Evolutionary conservation across 192 early-diverging fungal genomes (phyloP), one percentile per base, ranked within the genome.

Genomic region (Rhizoclosmatium sp.): DNA sequence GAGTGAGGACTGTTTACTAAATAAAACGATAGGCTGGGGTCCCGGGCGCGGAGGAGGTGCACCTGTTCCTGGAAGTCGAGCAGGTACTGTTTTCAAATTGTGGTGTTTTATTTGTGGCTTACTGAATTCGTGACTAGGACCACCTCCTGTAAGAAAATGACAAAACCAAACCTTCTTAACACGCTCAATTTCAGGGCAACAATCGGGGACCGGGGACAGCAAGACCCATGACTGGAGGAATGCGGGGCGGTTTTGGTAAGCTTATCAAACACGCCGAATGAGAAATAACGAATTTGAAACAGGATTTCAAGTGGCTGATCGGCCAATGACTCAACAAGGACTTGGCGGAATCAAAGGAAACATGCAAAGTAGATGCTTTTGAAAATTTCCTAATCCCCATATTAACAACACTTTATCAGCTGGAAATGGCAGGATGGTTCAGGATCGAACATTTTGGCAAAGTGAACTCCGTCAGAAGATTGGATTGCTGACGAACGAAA

Each of bases 321-420:
- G 90, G 42, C 90, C 90, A 3, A 86, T 87, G 78, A 91, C 90
- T 1, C 90, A 91, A 65, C 90, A 91, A 75, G 90, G 90, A 46
- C 60, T 91, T 19, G 88, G 88, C 10, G 90, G 90, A 42, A 88
- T 91, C 41, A 71, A 75, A 69, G 65, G 48, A 21, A 69, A 46
- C 9, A 40, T 60, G 47, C 72, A 46, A 59, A 65, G 79, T 75
- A 54, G 12, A 68, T 47, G 12, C n/a, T 16, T 54, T 54, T 54
- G 16, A 1, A 7, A 16, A 54, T 58, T 45, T 39, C 2, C 21
- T 14, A 16, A 16, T 9, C 61, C 7, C 23, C 5, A 64, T 21
- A 7, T 39, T 19, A 64, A 64, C 21, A 64, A 64, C 21, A 0
- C 40, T n/a, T 10, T 1, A 58, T 4, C 2, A 54, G 65, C 64